Evolutionary conservation across 2,329 filamentous ascomycete species (phyloP), one percentile per base, ranked within the genome.

Genomic region (Xylariales sp.): DNA sequence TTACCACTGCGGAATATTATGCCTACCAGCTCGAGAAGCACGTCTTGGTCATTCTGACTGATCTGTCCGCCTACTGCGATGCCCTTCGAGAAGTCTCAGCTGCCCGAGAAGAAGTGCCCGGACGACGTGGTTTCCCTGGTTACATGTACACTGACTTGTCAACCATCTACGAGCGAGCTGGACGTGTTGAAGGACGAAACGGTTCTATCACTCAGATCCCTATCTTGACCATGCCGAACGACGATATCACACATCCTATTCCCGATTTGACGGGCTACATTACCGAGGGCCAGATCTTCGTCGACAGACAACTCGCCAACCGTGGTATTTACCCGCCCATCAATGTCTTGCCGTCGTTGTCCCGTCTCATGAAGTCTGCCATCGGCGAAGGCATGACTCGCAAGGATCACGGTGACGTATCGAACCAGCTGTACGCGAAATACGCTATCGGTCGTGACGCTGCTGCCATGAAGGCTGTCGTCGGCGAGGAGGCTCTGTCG

Each of bases 81-180:
- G 94, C 93, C 52, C 84, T 98, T 51, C 93, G 93, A 80, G 93
- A 98, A 71, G 93, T 98, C 38, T 98, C 93, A 11, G 91, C 93
- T 41, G 93, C 93, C 40, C 82, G 93, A 73, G 93, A 98, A 78
- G 93, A 98, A 82, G 93, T 98, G 31, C 93, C 93, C 29, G 93
- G 93, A 77, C 91, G 93, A 67, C 91, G 93, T 82, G 93, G 93
- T 79, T 98, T 93, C 74, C 93, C 93, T 40, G 93, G 93, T 87
- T 98, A 98, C 79, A 98, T 98, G 93, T 98, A 98, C 77, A 98
- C 93, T 55, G 94, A 98, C 81, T 86, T 98, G 82, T 96, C 93
- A 46, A 98, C 93, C 61, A 96, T 98, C 59, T 98, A 98, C 76
- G 93, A 98, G 72, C 90, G 93, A 73, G 93, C 93, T 55, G 93